Percentiles rank a stretch among this genome's conserved stretches.
phyloP scores from a whole-genome alignment of 192 early-diverging fungal species.

The Coemansia sp. region DNA sequence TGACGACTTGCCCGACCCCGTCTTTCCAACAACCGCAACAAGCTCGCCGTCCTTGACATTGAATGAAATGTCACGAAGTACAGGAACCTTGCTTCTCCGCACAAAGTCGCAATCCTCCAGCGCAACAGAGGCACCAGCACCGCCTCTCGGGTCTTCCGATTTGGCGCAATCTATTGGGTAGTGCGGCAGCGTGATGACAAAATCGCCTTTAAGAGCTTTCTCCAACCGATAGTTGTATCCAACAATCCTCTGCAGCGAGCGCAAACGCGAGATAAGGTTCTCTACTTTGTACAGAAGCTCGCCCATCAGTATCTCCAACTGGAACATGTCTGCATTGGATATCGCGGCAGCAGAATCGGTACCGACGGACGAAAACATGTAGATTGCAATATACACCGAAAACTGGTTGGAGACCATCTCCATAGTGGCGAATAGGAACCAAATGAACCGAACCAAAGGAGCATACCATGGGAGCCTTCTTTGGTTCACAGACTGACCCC shows the following conservation, averaged over 20 bases:
- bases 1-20: conserved; percentile 66
- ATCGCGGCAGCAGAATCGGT: background rate
- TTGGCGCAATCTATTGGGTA: background rate
- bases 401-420: conserved; percentile 5
- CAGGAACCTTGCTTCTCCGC: conserved; percentile 1
- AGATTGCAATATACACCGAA: conserved; percentile 7
- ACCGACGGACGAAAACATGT: background rate
- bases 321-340: conserved; percentile 26
- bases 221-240: conserved; percentile 11
- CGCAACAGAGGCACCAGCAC: background rate
- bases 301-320: conserved; percentile 10
- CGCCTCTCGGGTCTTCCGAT: background rate
- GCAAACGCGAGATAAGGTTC: background rate
- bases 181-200: conserved; percentile 20
- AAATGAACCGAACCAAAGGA: conserved; percentile 5
- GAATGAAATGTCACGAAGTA: conserved; percentile 15
- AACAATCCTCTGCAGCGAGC: background rate
- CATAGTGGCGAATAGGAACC: conserved; percentile 10
- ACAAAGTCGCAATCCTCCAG: conserved; percentile 25
- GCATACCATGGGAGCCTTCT: conserved; percentile 34
- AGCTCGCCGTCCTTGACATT: conserved; percentile 37
- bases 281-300: conserved; percentile 6
- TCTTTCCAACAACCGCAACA: conserved; percentile 60
- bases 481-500: background rate
- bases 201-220: conserved; percentile 22